Evolutionary conservation across 2,329 filamentous ascomycete genomes (phyloP).

Genomic region (Cercospora berteroae): DNA sequence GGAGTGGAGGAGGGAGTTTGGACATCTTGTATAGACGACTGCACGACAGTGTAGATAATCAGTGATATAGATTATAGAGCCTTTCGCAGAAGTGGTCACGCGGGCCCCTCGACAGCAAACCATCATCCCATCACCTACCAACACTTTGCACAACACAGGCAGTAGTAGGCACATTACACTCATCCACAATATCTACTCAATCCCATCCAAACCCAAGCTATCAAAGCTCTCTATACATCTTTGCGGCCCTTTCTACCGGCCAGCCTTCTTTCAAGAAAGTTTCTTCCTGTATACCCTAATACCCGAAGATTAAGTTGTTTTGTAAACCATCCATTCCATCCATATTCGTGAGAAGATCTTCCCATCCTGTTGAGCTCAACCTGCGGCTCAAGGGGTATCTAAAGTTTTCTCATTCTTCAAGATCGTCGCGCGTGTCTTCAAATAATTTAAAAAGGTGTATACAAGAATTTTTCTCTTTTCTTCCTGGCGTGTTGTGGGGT

Average conservation of each 20-base stretch:
- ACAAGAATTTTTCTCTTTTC: neutral
- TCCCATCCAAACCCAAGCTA: neutral
- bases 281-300: neutral
- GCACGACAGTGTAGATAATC: neutral
- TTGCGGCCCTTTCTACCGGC: neutral
- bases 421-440: neutral
- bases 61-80: no score
- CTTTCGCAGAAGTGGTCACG: no score
- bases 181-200: neutral
- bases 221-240: neutral
- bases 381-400: neutral
- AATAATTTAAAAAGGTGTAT: neutral
- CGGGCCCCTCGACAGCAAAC: rapidly evolving
- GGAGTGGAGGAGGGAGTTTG: conserved; percentile 45
- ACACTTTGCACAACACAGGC: no score
- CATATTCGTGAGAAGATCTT: neutral
- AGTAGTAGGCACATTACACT: neutral
- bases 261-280: neutral
- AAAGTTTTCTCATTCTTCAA: neutral
- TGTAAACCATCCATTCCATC: neutral
- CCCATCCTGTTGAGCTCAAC: neutral
- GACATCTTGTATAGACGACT: neutral
- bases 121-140: neutral
- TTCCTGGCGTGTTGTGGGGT: neutral
- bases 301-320: neutral